Base-by-base conservation (phyloP, 306 rosid species). In the Corylus avellana region DNA sequence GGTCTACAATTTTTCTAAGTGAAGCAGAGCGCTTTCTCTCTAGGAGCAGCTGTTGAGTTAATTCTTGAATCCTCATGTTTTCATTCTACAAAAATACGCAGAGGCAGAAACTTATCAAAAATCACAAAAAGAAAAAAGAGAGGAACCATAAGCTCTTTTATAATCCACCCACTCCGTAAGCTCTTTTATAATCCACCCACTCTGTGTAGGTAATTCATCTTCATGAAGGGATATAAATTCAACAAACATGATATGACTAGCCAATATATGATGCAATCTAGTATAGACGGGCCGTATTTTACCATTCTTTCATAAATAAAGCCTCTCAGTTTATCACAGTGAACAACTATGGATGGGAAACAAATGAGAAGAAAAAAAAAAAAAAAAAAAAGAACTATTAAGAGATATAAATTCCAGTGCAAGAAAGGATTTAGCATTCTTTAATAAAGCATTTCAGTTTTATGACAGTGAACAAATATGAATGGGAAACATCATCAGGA, bases 1-100 rank as follows among this genome's bases (percentile, higher is more conserved):
- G 69, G 74, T 84, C 87, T 56, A 84, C 73, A 18, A 73, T 74
- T 78, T 76, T 77, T 73, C 84, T 76, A 46, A 84, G 80, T 10
- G 87, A 80, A 76, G 84, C 79, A 48, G 81, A 84, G 35, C 82
- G 78, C 84, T 84, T 59, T 77, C 76, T 84, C 84, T 80, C 87
- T 2, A 74, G 79, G 68, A 80, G 77, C 67, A 84, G 76, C 75
- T 79, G 78, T 4, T 3, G 53, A 16, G 79, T 84, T 76, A 80
- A 61, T 50, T 84, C 82, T 84, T 73, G 78, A 55, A 84, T 57
- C 81, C 70, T 80, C 42, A 42, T 49, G 47, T 70, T 77, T 61
- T 80, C 84, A 37, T 72, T 76, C 87, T 80, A 51, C 58, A 72
- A 25, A 48, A 37, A 49, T 14, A 67, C 12, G 37, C 5, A 29